Conservation (phyloP, 1,284 basidiomycete species). For the Coniferiporia weirii region DNA sequence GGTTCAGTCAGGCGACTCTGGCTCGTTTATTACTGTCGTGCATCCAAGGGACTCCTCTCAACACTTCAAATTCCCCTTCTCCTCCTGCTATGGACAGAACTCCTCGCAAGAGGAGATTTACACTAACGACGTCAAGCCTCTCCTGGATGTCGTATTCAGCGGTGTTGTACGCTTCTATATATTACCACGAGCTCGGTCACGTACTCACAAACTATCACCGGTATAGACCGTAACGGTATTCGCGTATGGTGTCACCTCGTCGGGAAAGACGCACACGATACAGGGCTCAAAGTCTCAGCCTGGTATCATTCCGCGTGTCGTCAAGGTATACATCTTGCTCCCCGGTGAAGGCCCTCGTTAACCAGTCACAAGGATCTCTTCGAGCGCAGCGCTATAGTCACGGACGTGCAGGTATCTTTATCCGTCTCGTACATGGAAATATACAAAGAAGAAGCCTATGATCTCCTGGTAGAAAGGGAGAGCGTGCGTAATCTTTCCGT, state of each 20-base stretch:
- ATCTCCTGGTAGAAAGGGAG: slow-evolving; percentile 67
- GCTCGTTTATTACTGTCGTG: slow-evolving; percentile 49
- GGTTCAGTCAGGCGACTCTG: slow-evolving; percentile 38
- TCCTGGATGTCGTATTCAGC: slow-evolving; percentile 62
- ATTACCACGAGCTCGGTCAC: neutral
- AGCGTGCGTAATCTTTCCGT: slow-evolving; percentile 38
- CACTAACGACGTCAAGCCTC: slow-evolving; percentile 58
- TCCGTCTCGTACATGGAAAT: slow-evolving; percentile 79
- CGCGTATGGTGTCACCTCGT: slow-evolving; percentile 78
- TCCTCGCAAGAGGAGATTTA: slow-evolving; percentile 71
- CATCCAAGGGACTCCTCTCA: slow-evolving; percentile 62
- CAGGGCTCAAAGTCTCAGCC: slow-evolving; percentile 64
- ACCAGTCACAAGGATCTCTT: slow-evolving; percentile 25
- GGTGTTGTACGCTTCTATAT: slow-evolving; percentile 45
- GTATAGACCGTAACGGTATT: slow-evolving; percentile 71
- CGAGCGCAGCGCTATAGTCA: slow-evolving; percentile 17
- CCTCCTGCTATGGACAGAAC: slow-evolving; percentile 61
- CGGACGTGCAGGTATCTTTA: slow-evolving; percentile 37
- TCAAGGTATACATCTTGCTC: slow-evolving; percentile 41
- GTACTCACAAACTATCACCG: neutral
- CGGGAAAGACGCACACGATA: slow-evolving; percentile 84
- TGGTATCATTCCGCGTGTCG: slow-evolving; percentile 75
- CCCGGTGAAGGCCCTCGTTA: neutral
- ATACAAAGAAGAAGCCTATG: slow-evolving; percentile 82
- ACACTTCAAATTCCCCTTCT: slow-evolving; percentile 70